phyloP scores from a whole-genome alignment of 495 filamentous ascomycete genomes.

The Trichoderma erinaceum region DNA sequence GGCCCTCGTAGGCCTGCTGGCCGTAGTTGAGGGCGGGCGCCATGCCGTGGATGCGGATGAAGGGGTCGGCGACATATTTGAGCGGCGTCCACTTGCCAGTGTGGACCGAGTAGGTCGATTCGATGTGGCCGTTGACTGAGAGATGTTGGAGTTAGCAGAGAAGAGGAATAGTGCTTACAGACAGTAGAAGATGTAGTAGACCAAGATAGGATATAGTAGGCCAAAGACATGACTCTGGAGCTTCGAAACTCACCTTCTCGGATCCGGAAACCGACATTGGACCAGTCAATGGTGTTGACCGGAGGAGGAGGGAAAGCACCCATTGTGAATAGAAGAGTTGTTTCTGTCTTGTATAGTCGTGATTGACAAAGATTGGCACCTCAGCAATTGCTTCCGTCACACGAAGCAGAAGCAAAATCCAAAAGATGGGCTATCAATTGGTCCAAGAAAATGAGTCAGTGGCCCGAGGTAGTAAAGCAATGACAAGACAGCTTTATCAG shows the following conservation, averaged over 20 bases:
- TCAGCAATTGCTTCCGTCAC: too few species aligned
- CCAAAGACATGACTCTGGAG: background rate
- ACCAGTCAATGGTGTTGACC: conserved; percentile 83
- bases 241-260: conserved; percentile 64
- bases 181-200: background rate
- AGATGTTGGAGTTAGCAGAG: background rate
- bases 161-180: background rate
- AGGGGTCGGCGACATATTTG: conserved; percentile 67
- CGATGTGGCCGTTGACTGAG: conserved; percentile 70
- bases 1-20: conserved; percentile 87
- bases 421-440: too few species aligned
- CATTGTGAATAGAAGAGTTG: conserved; percentile 27
- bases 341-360: background rate
- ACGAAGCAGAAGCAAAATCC: too few species aligned
- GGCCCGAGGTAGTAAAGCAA: background rate
- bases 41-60: conserved; percentile 81
- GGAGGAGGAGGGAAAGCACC: conserved; percentile 73
- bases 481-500: too few species aligned
- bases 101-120: conserved; percentile 62
- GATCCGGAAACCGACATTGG: conserved; percentile 81
- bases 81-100: conserved; percentile 71
- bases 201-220: too few species aligned
- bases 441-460: too few species aligned
- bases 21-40: conserved; percentile 87
- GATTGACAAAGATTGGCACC: background rate